A percentile compares a stretch with the other conserved stretches of the same genome.
Conservation (phyloP, 768 basidiomycete genomes). For the Lepiota brunneoincarnata region DNA sequence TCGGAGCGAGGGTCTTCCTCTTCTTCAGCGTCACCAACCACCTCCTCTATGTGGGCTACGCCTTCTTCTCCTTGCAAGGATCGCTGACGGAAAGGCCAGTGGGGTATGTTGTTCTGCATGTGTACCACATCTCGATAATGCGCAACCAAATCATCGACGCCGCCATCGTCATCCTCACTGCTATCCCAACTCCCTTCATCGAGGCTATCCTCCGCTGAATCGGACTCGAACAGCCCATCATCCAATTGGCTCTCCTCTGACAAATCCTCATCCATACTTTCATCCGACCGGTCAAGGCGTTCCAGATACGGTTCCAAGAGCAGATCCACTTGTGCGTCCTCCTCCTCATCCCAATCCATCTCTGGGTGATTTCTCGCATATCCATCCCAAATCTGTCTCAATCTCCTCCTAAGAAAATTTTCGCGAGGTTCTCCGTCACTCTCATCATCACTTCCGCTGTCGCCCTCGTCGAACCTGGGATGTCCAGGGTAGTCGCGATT, state of each 20-base stretch:
- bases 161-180: not conserved
- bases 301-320: too few relatives aligned
- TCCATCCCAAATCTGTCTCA: slow-evolving; percentile 4
- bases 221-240: too few relatives aligned
- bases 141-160: not conserved
- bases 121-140: not conserved
- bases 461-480: slow-evolving; percentile 33
- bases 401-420: slow-evolving; percentile 3
- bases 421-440: slow-evolving; percentile 5
- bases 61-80: not conserved
- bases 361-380: not conserved
- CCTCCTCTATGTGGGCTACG: slow-evolving; percentile 8
- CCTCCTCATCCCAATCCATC: not conserved
- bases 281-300: too few relatives aligned
- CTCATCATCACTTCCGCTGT: slow-evolving; percentile 34
- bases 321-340: not conserved
- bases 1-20: slow-evolving; percentile 17
- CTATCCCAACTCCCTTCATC: not conserved
- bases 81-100: not conserved
- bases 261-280: not conserved
- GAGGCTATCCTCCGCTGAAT: not conserved
- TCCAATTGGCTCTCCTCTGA: too few relatives aligned
- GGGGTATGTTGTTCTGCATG: not conserved
- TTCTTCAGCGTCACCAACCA: slow-evolving; percentile 17
- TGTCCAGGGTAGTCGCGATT: slow-evolving; percentile 60